Percentiles rank a stretch among this genome's conserved stretches.
Evolutionary conservation across 495 filamentous ascomycete species (phyloP).

Genomic region (Annulohypoxylon nitens): DNA sequence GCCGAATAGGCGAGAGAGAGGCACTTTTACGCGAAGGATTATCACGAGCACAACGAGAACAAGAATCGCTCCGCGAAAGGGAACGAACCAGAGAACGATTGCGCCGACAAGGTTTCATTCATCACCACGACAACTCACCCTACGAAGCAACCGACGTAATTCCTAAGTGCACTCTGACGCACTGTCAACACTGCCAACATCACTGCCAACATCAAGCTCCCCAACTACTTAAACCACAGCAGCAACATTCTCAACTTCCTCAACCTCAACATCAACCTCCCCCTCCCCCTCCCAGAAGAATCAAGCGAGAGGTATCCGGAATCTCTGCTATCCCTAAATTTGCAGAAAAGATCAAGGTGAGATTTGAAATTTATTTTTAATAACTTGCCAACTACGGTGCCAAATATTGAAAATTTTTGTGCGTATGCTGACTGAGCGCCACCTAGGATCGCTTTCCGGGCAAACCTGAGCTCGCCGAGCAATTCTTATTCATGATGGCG

Average conservation of each 20-base stretch:
- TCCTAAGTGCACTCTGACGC: neutral
- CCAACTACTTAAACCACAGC: neutral
- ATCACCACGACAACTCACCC: neutral
- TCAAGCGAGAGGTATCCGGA: neutral
- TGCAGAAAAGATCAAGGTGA: neutral
- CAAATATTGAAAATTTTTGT: neutral
- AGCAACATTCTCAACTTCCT: neutral
- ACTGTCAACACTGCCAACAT: neutral
- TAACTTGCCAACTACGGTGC: neutral
- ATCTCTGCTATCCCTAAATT: neutral
- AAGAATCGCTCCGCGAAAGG: neutral
- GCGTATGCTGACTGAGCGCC: slow-evolving; percentile 11
- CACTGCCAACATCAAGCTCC: neutral
- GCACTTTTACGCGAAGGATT: neutral
- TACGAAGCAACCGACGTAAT: neutral
- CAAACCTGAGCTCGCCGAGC: slow-evolving; percentile 10
- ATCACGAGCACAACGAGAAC: neutral
- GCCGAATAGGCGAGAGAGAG: neutral
- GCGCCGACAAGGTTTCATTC: neutral
- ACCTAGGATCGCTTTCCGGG: slow-evolving; percentile 31
- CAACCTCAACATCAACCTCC: neutral
- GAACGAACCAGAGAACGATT: neutral
- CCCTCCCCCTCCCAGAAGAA: neutral
- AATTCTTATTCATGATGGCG: slow-evolving; percentile 20
- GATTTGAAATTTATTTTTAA: neutral